Evolutionary conservation across 805 yeast genomes (phyloP).

Genomic region (Candida loeiensis): DNA sequence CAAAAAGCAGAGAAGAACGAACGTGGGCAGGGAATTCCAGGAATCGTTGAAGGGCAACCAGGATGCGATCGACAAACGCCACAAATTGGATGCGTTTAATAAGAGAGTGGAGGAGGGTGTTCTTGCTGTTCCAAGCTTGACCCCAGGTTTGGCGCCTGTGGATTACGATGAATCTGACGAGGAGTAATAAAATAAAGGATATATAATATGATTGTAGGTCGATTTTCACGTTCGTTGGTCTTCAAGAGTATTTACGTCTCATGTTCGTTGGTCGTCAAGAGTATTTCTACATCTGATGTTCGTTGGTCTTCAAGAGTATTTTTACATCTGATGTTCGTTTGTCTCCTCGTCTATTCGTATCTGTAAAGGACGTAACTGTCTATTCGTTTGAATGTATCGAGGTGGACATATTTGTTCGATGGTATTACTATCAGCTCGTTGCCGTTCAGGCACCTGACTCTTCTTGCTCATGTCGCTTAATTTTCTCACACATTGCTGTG

Average conservation of each 20-base stretch:
- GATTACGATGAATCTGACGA: conserved; percentile 35
- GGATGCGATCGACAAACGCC: conserved; percentile 14
- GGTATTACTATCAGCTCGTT: too few relatives aligned
- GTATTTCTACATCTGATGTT: too few relatives aligned
- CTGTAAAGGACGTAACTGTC: too few relatives aligned
- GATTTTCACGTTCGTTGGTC: background rate
- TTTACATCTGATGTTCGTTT: too few relatives aligned
- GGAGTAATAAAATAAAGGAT: conserved; percentile 1
- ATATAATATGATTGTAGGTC: background rate
- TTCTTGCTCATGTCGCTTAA: too few relatives aligned
- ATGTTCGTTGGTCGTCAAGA: too few relatives aligned
- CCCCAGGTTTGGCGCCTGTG: conserved; percentile 86
- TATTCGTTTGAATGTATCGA: background rate
- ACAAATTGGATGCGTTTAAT: conserved; percentile 23
- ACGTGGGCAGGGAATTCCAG: conserved; percentile 26
- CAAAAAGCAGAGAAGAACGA: conserved; percentile 22
- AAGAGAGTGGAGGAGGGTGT: conserved; percentile 42
- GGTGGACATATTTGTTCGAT: background rate
- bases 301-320: too few relatives aligned
- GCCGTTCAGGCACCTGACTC: too few relatives aligned
- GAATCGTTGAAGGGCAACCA: conserved; percentile 10
- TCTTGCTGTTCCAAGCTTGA: conserved; percentile 58
- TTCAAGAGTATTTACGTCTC: too few relatives aligned
- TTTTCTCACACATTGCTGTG: too few relatives aligned
- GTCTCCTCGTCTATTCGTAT: too few relatives aligned